These are phyloP conservation scores for Coniophora puteana DNA, from an alignment of 1,284 basidiomycete genomes.

Conservation along the genomic window DNA sequence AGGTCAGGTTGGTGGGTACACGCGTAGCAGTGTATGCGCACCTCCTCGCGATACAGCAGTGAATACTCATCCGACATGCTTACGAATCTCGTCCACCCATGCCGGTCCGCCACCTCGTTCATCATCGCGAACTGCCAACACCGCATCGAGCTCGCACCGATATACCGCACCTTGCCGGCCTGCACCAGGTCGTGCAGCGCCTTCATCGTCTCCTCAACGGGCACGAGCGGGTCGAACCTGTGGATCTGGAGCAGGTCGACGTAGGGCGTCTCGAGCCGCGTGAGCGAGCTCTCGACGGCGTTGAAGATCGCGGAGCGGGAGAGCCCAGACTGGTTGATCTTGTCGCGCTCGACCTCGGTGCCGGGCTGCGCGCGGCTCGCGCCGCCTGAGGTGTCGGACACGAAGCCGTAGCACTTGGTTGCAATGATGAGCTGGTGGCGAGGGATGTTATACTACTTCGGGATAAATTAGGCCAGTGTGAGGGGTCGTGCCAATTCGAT, in stretches of 20 bases:
- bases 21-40: conserved; percentile 3
- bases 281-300: conserved; percentile 38
- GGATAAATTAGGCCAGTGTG: not conserved
- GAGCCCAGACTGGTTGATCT: conserved; percentile 41
- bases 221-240: conserved; percentile 31
- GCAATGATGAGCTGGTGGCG: conserved; percentile 47
- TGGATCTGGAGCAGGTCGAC: conserved; percentile 47
- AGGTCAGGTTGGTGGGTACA: not conserved
- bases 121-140: conserved; percentile 40
- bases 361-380: not conserved
- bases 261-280: conserved; percentile 39
- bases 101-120: conserved; percentile 33
- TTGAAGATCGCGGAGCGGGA: conserved; percentile 43
- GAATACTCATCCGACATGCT: conserved; percentile 40
- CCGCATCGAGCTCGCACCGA: conserved; percentile 41
- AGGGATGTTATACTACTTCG: conserved; percentile 45
- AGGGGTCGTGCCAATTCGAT: not conserved
- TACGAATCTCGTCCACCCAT: conserved; percentile 36
- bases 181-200: conserved; percentile 41
- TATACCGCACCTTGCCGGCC: conserved; percentile 40
- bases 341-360: conserved; percentile 24
- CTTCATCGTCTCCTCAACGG: conserved; percentile 42
- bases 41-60: conserved; percentile 39
- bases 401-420: conserved; percentile 33
- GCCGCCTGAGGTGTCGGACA: conserved; percentile 13